Evolutionary conservation across 2,329 filamentous ascomycete genomes (phyloP).

Genomic region (Nannizziopsis barbatae): DNA sequence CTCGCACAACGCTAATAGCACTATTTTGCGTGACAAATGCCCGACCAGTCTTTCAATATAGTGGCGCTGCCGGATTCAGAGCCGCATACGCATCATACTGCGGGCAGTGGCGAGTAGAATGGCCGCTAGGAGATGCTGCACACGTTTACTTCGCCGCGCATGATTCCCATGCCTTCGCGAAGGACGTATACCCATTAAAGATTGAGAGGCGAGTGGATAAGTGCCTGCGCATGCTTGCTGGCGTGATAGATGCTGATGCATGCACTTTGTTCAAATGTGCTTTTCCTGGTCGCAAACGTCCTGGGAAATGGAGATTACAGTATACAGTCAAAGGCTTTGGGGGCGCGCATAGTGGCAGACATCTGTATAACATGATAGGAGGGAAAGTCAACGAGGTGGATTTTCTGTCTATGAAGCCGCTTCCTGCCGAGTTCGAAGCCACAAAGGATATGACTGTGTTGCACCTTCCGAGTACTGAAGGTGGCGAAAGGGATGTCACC

Average conservation of each 20-base stretch:
- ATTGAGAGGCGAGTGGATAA: constrained; percentile 1
- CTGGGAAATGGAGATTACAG: not conserved
- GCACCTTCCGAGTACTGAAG: constrained; percentile 1
- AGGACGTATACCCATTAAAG: constrained; percentile 1
- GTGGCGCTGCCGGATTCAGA: constrained; percentile 3
- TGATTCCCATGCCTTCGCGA: constrained; percentile 2
- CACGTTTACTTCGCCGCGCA: not conserved
- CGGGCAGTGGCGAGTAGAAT: constrained; percentile 6
- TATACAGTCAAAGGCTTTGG: not conserved
- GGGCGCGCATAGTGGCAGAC: constrained; percentile 6
- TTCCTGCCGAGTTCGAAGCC: not conserved
- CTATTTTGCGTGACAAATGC: constrained; percentile 5
- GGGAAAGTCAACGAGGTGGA: constrained; percentile 1
- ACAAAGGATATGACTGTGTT: not conserved
- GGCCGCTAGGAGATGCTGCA: constrained; percentile 2
- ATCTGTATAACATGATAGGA: constrained; percentile 5
- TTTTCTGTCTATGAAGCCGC: constrained; percentile 3
- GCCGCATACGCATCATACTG: constrained; percentile 7
- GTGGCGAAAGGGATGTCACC: not conserved
- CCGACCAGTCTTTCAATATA: constrained; percentile 4
- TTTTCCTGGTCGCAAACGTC: not conserved
- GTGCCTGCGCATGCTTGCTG: constrained; percentile 6
- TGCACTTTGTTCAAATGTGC: constrained; percentile 2
- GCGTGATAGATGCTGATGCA: not conserved
- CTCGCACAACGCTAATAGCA: constrained; percentile 4